A percentile compares a stretch with the other conserved stretches of the same genome.
These are phyloP conservation scores for Dioscorea dumetorum DNA, from an alignment of 106 monocot species.

Conservation along the genomic window DNA sequence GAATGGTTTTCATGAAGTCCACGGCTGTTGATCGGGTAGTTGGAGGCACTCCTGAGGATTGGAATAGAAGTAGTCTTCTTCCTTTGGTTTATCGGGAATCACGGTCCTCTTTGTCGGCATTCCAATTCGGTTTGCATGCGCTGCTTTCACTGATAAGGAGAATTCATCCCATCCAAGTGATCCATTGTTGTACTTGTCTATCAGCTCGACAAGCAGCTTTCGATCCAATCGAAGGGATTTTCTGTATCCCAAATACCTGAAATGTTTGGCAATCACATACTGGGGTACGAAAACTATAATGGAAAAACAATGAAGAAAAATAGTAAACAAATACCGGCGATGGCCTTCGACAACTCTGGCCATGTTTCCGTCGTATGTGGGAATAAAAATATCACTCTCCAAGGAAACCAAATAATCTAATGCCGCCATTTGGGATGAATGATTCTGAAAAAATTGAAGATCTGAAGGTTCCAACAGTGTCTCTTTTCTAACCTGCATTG, in stretches of 20 bases:
- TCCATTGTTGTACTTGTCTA: slow-evolving; percentile 56
- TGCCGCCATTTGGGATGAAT: slow-evolving; percentile 97
- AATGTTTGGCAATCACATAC: not conserved
- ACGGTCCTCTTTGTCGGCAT: slow-evolving; percentile 42
- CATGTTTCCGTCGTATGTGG: slow-evolving; percentile 95
- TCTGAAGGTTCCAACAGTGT: slow-evolving; percentile 72
- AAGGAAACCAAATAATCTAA: slow-evolving; percentile 86
- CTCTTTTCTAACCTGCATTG: slow-evolving; percentile 77
- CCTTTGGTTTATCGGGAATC: slow-evolving; percentile 79
- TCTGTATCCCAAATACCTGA: slow-evolving; percentile 73
- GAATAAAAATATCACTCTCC: slow-evolving; percentile 85
- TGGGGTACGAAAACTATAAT: too few species aligned
- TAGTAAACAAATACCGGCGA: slow-evolving; percentile 45
- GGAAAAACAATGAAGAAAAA: not conserved
- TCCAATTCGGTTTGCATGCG: slow-evolving; percentile 60
- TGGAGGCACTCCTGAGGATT: slow-evolving; percentile 86
- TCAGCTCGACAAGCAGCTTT: slow-evolving; percentile 58
- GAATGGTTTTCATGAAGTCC: slow-evolving; percentile 18
- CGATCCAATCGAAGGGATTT: slow-evolving; percentile 65
- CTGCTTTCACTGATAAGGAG: slow-evolving; percentile 53
- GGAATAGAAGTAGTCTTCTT: slow-evolving; percentile 95
- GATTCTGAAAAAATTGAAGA: slow-evolving; percentile 76
- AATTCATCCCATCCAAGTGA: slow-evolving; percentile 76
- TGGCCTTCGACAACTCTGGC: slow-evolving; percentile 97
- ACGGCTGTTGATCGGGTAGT: slow-evolving; percentile 19